Conservation (phyloP, 106 monocot genomes). For the Dendrobium nobile region DNA sequence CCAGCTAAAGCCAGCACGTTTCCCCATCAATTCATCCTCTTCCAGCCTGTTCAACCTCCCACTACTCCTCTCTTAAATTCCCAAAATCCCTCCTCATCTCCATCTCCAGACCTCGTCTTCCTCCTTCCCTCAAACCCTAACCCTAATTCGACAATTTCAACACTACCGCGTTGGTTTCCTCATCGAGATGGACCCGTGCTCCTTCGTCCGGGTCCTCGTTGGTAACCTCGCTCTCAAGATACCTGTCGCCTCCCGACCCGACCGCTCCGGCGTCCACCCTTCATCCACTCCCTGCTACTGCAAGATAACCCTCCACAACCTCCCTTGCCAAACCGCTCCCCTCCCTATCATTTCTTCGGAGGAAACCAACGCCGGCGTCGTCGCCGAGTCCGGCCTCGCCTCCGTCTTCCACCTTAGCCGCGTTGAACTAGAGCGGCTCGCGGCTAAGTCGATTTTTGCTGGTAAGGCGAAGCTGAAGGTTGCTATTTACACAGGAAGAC, state of each 20-base stretch:
- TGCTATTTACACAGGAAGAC: conserved; percentile 68
- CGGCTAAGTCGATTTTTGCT: conserved; percentile 28
- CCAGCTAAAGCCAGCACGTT: conserved; percentile 6
- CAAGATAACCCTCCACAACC: conserved; percentile 59
- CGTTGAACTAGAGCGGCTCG: conserved; percentile 44
- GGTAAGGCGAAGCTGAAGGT: conserved; percentile 32
- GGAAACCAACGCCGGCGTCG: conserved; percentile 15
- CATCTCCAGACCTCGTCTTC: background rate
- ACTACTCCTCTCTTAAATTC: background rate
- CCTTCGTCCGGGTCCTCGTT: conserved; percentile 74
- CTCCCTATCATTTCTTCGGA: conserved; percentile 39
- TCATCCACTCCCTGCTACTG: conserved; percentile 74
- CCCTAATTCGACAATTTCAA: background rate
- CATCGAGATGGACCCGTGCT: conserved; percentile 80
- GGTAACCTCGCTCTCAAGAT: conserved; percentile 81
- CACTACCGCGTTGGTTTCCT: background rate
- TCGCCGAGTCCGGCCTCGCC: conserved; percentile 24
- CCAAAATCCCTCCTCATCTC: background rate
- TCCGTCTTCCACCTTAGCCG: conserved; percentile 59
- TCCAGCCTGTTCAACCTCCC: conserved; percentile 7
- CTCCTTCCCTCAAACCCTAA: background rate
- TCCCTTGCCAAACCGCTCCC: conserved; percentile 40
- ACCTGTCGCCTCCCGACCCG: conserved; percentile 61
- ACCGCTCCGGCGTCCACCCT: conserved; percentile 76
- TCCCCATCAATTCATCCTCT: background rate